These are phyloP conservation scores for Rhodomyrtus tomentosa DNA, from an alignment of 345 rosid genomes.

Conservation along the genomic window DNA sequence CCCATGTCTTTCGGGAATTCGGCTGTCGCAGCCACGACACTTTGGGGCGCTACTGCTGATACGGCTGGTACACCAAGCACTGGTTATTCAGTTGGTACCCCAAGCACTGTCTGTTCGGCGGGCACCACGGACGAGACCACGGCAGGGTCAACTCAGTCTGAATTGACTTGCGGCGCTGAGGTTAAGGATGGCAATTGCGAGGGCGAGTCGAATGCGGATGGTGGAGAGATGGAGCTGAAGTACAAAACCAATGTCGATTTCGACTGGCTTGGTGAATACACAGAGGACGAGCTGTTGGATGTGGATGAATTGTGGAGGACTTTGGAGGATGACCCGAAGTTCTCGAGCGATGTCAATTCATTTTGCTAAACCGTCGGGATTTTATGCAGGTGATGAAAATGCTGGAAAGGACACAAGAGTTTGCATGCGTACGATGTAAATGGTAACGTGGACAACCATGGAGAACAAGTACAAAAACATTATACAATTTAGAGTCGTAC, in stretches of 20 bases:
- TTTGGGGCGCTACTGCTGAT: conserved; percentile 11
- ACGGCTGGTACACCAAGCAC: conserved; percentile 17
- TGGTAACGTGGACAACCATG: no score
- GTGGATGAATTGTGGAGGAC: conserved; percentile 37
- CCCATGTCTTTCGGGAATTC: background rate
- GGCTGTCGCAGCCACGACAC: conserved; percentile 4
- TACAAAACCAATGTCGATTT: background rate
- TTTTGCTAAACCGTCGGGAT: no score
- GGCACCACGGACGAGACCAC: background rate
- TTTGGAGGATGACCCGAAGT: conserved; percentile 9
- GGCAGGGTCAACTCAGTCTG: background rate
- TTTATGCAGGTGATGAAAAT: no score
- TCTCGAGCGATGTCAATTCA: background rate
- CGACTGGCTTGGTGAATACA: conserved; percentile 9
- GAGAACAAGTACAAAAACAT: no score
- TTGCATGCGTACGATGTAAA: no score
- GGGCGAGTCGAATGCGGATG: conserved; percentile 3
- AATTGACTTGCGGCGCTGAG: background rate
- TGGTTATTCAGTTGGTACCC: background rate
- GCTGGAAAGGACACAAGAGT: no score
- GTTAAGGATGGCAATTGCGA: background rate
- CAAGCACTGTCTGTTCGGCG: background rate
- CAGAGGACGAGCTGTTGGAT: conserved; percentile 43
- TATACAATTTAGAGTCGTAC: no score
- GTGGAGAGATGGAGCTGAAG: background rate